phyloP scores from a whole-genome alignment of 2,329 filamentous ascomycete genomes.

The Paramyrothecium sp. region DNA sequence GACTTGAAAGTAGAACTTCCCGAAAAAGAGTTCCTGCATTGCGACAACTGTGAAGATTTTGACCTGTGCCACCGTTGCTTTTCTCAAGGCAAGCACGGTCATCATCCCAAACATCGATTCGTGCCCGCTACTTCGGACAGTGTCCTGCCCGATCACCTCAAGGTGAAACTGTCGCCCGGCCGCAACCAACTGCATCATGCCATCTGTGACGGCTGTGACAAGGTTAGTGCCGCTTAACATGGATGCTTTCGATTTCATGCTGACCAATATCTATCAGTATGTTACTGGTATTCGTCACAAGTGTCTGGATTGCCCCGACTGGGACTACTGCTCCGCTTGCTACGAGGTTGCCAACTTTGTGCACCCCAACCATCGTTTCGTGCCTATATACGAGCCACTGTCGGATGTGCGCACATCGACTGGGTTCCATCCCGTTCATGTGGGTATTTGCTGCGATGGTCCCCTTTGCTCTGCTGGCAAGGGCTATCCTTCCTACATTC shows the following conservation, averaged over 20 bases:
- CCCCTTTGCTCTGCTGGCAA: slow-evolving; percentile 70
- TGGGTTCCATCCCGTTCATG: slow-evolving; percentile 53
- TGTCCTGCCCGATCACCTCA: slow-evolving; percentile 58
- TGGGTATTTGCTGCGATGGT: slow-evolving; percentile 92
- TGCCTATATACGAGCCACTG: slow-evolving; percentile 77
- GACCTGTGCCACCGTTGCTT: slow-evolving; percentile 89
- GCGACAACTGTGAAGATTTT: slow-evolving; percentile 80
- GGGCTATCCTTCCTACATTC: slow-evolving; percentile 68
- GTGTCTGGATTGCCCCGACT: slow-evolving; percentile 95
- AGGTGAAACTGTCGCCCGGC: slow-evolving; percentile 71
- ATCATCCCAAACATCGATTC: slow-evolving; percentile 87
- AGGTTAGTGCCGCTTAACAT: slow-evolving; percentile 22
- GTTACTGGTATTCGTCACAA: slow-evolving; percentile 92
- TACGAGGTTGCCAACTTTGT: slow-evolving; percentile 62
- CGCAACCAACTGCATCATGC: slow-evolving; percentile 82
- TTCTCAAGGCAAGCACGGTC: slow-evolving; percentile 73
- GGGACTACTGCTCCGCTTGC: slow-evolving; percentile 88
- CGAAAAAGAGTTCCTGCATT: slow-evolving; percentile 82
- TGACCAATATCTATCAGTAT: slow-evolving; percentile 35
- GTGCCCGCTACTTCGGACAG: slow-evolving; percentile 63
- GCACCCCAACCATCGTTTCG: slow-evolving; percentile 86
- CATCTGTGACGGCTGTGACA: slow-evolving; percentile 92
- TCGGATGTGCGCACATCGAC: slow-evolving; percentile 15
- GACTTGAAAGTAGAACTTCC: slow-evolving; percentile 53
- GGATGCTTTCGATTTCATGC: background rate